Evolutionary conservation across 208 protist genomes (phyloP).

Genomic region (Wallacemonas rigidus): DNA sequence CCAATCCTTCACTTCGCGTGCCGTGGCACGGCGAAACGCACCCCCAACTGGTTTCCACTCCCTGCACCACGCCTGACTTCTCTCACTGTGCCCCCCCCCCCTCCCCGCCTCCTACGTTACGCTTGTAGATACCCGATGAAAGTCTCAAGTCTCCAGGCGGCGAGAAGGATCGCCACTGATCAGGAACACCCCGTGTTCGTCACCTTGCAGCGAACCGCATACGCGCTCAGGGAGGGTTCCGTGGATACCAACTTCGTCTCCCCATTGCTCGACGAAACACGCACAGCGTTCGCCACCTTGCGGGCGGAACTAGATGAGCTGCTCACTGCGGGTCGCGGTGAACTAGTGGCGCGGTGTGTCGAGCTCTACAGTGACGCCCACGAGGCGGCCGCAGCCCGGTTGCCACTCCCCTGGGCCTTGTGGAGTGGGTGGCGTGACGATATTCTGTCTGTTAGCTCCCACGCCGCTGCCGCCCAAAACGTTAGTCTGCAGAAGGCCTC

Average conservation of each 20-base stretch:
- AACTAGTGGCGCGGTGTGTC: slow-evolving; percentile 10
- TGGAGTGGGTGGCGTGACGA: slow-evolving; percentile 48
- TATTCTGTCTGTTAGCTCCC: background rate
- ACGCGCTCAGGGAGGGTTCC: background rate
- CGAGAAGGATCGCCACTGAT: background rate
- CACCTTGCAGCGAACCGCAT: background rate
- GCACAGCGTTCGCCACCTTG: slow-evolving; percentile 3
- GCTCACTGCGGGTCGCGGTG: background rate
- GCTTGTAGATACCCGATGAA: background rate
- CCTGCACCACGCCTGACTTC: background rate
- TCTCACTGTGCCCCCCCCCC: too few species aligned
- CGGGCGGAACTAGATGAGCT: background rate
- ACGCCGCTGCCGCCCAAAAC: slow-evolving; percentile 19
- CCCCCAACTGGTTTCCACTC: too few species aligned
- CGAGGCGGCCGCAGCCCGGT: slow-evolving; percentile 21
- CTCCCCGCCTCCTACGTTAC: background rate
- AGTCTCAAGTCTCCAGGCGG: background rate
- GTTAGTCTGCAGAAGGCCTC: background rate
- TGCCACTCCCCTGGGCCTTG: slow-evolving; percentile 28
- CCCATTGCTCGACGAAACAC: slow-evolving; percentile 19
- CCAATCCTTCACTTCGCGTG: too few species aligned
- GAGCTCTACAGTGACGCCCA: slow-evolving; percentile 52
- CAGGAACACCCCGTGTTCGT: background rate
- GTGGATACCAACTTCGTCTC: background rate
- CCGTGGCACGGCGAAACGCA: too few species aligned